Conservation (phyloP, 148 eudicot genomes). For the Fagopyrum esculentum region DNA sequence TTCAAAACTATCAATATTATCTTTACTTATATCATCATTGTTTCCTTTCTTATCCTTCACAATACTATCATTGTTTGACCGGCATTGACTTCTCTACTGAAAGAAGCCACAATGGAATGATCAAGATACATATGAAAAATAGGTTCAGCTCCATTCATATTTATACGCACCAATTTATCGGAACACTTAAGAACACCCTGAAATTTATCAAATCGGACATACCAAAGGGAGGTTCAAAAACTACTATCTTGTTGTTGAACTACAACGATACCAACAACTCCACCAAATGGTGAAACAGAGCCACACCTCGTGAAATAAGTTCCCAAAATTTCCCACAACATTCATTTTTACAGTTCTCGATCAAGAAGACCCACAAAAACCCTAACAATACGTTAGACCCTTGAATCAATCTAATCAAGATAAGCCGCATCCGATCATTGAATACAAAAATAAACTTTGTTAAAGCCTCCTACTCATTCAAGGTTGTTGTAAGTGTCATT, state of each 20-base stretch:
- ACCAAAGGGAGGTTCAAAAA: slow-evolving; percentile 53
- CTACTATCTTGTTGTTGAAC: slow-evolving; percentile 68
- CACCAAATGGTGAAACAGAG: slow-evolving; percentile 99
- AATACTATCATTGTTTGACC: slow-evolving; percentile 31
- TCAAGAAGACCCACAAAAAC: slow-evolving; percentile 12
- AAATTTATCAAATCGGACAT: slow-evolving; percentile 92
- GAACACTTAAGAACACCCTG: slow-evolving; percentile 95
- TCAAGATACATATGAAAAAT: slow-evolving; percentile 92
- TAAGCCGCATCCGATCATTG: background rate
- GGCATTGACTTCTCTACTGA: slow-evolving; percentile 49
- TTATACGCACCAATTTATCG: slow-evolving; percentile 72
- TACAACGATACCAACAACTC: slow-evolving; percentile 91
- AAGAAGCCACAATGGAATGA: slow-evolving; percentile 93
- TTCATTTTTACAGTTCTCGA: slow-evolving; percentile 48
- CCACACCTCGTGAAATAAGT: slow-evolving; percentile 82
- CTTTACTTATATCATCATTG: too few species aligned
- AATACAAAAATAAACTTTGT: background rate
- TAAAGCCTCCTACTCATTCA: too few species aligned
- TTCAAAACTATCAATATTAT: too few species aligned
- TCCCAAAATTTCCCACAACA: slow-evolving; percentile 77
- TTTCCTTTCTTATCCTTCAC: slow-evolving; percentile 31
- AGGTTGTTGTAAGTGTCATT: too few species aligned
- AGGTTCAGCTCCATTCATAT: slow-evolving; percentile 80
- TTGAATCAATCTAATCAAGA: slow-evolving; percentile 3
- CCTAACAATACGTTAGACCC: slow-evolving; percentile 3